A percentile compares a stretch with the other conserved stretches of the same genome.
phyloP scores from a whole-genome alignment of 257 asterid species.

The Dorcoceras hygrometricum region DNA sequence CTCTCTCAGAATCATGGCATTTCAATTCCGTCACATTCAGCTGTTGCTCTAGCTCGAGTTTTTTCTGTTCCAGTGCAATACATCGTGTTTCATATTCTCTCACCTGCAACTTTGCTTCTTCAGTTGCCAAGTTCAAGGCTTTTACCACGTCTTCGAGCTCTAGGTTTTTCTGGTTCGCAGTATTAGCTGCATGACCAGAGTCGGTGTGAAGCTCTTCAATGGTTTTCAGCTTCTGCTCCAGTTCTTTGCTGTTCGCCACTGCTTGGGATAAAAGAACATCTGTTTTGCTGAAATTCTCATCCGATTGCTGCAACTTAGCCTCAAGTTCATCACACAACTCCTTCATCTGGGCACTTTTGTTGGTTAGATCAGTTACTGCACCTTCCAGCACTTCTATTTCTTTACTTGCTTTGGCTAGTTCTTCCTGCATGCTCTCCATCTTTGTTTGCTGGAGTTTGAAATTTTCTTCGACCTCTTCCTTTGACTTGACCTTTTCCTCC shows the following conservation, averaged over 20 bases:
- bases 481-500: constrained; percentile 44
- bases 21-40: constrained; percentile 53
- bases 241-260: constrained; percentile 58
- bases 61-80: constrained; percentile 60
- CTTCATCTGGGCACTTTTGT: constrained; percentile 52
- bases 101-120: constrained; percentile 56
- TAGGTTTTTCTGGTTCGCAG: constrained; percentile 46
- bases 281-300: constrained; percentile 64
- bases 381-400: constrained; percentile 64
- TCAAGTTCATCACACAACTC: constrained; percentile 71
- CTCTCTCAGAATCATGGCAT: constrained; percentile 56
- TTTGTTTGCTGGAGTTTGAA: constrained; percentile 49
- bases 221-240: constrained; percentile 65
- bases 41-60: constrained; percentile 62
- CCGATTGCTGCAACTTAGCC: constrained; percentile 69
- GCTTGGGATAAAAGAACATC: constrained; percentile 80
- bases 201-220: constrained; percentile 69
- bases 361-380: constrained; percentile 53
- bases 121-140: constrained; percentile 46
- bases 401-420: constrained; percentile 40
- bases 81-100: constrained; percentile 50
- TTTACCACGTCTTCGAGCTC: constrained; percentile 59
- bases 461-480: constrained; percentile 39
- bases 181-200: constrained; percentile 45
- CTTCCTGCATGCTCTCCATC: constrained; percentile 41